These are phyloP conservation scores for Dipteronia dyeriana DNA, from an alignment of 345 rosid species.

Conservation along the genomic window DNA sequence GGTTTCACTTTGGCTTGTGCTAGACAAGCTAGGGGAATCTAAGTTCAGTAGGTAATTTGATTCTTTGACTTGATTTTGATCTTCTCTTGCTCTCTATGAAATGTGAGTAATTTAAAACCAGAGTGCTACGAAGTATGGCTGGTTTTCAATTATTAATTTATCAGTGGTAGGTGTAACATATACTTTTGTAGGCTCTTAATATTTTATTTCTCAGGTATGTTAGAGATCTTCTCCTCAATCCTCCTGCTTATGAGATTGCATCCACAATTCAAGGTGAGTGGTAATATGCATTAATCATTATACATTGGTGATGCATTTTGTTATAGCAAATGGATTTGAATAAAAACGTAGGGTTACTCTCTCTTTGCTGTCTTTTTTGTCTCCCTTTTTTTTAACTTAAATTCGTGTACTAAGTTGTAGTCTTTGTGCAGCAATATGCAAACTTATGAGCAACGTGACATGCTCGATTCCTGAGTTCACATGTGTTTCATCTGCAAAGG, in stretches of 20 bases:
- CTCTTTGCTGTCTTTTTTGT: neutral
- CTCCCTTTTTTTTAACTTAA: neutral
- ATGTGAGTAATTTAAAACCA: neutral
- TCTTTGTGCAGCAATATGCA: conserved; percentile 72
- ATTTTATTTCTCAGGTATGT: conserved; percentile 54
- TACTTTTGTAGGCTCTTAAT: conserved; percentile 15
- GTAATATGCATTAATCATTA: conserved; percentile 11
- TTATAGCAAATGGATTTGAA: neutral
- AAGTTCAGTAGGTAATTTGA: conserved; percentile 6
- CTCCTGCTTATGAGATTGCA: conserved; percentile 91
- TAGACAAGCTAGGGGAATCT: neutral
- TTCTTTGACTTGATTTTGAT: neutral
- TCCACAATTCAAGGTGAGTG: conserved; percentile 76
- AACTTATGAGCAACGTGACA: conserved; percentile 71
- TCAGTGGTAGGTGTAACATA: neutral
- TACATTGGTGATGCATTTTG: neutral
- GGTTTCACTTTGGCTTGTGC: neutral
- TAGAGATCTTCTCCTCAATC: conserved; percentile 93
- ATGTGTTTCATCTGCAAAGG: conserved; percentile 89
- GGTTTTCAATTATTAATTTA: neutral
- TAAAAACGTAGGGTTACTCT: neutral
- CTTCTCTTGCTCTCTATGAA: neutral
- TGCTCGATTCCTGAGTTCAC: conserved; percentile 94
- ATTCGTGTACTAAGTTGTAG: conserved; percentile 16
- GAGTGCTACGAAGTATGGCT: neutral